phyloP scores from a whole-genome alignment of 2,329 filamentous ascomycete species.

The Meredithiella fracta region DNA sequence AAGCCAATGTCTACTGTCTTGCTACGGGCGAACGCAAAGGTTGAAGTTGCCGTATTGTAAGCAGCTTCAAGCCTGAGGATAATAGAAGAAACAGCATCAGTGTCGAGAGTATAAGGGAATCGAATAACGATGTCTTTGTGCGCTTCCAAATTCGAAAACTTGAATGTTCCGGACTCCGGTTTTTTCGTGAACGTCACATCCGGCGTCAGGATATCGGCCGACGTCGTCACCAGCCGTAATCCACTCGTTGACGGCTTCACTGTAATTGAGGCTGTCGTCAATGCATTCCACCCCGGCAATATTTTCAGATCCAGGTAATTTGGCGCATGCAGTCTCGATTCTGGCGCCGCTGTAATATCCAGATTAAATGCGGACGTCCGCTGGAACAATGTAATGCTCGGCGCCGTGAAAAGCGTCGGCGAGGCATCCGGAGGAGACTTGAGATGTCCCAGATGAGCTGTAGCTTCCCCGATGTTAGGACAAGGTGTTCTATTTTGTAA shows the following conservation, averaged over 20 bases:
- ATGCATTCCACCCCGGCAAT: conserved; percentile 56
- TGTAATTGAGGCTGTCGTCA: conserved; percentile 41
- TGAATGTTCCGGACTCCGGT: conserved; percentile 37
- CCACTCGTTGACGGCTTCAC: conserved; percentile 50
- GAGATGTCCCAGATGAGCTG: conserved; percentile 49
- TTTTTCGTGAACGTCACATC: conserved; percentile 28
- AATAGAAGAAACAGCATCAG: conserved; percentile 48
- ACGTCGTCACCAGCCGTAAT: conserved; percentile 43
- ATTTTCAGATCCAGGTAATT: conserved; percentile 62
- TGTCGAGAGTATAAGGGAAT: conserved; percentile 66
- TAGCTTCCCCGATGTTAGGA: conserved; percentile 47
- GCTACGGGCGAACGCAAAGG: conserved; percentile 46
- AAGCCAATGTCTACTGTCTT: conserved; percentile 54
- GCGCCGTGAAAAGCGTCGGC: conserved; percentile 37
- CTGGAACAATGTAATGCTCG: conserved; percentile 59
- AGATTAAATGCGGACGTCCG: conserved; percentile 51
- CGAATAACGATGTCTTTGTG: conserved; percentile 38
- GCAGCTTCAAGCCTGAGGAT: conserved; percentile 58
- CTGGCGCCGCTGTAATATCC: conserved; percentile 36
- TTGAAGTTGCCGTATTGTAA: conserved; percentile 50
- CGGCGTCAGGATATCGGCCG: conserved; percentile 34
- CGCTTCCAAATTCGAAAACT: conserved; percentile 30
- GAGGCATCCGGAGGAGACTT: conserved; percentile 30
- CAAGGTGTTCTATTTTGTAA: conserved; percentile 59
- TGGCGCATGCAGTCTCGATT: conserved; percentile 65